Base-by-base conservation (phyloP, 2,329 filamentous ascomycete species). In the Incumbomyces lentus region DNA sequence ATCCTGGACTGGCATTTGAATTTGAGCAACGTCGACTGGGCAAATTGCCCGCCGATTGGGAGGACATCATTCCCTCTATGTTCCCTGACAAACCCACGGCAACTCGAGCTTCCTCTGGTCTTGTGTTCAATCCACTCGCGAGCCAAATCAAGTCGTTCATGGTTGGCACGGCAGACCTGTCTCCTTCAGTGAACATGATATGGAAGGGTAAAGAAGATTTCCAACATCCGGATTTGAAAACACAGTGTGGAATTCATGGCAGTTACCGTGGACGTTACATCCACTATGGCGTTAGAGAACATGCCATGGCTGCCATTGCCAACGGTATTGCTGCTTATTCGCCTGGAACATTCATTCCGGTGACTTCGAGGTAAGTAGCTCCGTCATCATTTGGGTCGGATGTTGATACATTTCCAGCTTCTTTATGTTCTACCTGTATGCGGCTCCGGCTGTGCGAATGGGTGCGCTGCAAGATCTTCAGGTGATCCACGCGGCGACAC, bases 261-360 rank as follows among this genome's bases (percentile, higher is more conserved):
- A 79, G 75, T 0, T 40, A 29, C n/a, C 55, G 64, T 1, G 75
- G 76, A 2, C 68, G 76, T 1, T 65, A 64, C 50, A 66, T 80
- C 49, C 76, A 76, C 58, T 80, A 70, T 58, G 77, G 77, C 40
- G 72, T 81, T 41, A 72, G 77, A 11, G 76, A 80, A 53, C 76
- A 80, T 56, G 77, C 76, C 46, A 81, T 82, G 78, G 69, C 68
- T 2, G 85, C 85, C 62, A 86, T 93, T 70, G 84, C 93, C 74
- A 95, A 95, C 57, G 79, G 78, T 2, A 60, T 82, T 3, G 76
- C 78, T 0, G 78, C 78, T 1, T 81, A 68, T 73, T 66, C 67
- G 11, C 66, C 68, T 8, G 71, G 71, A 14, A 67, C 70, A 2
- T 69, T 73, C 48, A 61, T 75, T 49, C 58, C 53, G 42, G 68